phyloP scores from a whole-genome alignment of 495 filamentous ascomycete species.

The Neurospora tetrasperma region DNA sequence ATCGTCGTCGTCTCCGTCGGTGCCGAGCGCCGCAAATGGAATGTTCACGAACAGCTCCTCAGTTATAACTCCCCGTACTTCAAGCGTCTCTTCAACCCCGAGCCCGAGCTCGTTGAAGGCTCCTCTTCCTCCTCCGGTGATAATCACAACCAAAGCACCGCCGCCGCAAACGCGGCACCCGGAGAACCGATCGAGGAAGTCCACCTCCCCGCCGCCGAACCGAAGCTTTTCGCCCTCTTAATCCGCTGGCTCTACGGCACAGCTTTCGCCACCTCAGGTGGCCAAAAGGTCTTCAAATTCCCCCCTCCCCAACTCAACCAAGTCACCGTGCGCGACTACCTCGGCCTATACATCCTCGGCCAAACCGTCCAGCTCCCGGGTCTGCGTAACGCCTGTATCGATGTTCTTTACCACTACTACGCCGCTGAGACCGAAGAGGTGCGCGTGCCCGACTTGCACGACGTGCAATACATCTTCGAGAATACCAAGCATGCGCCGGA shows the following conservation, averaged over 20 bases:
- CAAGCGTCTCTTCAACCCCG: slow-evolving; percentile 4
- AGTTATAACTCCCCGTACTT: slow-evolving; percentile 16
- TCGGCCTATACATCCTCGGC: slow-evolving; percentile 21
- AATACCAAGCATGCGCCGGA: slow-evolving; percentile 6
- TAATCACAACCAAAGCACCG: not conserved
- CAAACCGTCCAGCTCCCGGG: slow-evolving; percentile 12
- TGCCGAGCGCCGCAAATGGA: slow-evolving; percentile 6
- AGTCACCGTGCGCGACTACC: slow-evolving; percentile 16
- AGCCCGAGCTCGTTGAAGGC: not conserved
- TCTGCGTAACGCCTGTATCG: slow-evolving; percentile 14
- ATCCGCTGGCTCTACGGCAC: slow-evolving; percentile 24
- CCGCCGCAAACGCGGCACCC: too few species aligned
- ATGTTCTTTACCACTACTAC: slow-evolving; percentile 12
- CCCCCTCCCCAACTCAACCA: slow-evolving; percentile 7
- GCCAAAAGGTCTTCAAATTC: slow-evolving; percentile 9
- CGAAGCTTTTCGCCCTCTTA: slow-evolving; percentile 16
- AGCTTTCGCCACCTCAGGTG: slow-evolving; percentile 6
- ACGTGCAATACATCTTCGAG: slow-evolving; percentile 18
- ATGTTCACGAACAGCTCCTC: slow-evolving; percentile 20
- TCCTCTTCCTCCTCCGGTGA: not conserved
- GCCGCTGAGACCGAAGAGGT: slow-evolving; percentile 4
- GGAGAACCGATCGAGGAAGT: slow-evolving; percentile 3
- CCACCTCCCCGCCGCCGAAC: slow-evolving; percentile 8
- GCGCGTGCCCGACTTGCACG: slow-evolving; percentile 6
- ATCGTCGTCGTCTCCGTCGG: slow-evolving; percentile 16